Base-by-base conservation (phyloP, 1,284 basidiomycete species). In the Flammula alnicola region DNA sequence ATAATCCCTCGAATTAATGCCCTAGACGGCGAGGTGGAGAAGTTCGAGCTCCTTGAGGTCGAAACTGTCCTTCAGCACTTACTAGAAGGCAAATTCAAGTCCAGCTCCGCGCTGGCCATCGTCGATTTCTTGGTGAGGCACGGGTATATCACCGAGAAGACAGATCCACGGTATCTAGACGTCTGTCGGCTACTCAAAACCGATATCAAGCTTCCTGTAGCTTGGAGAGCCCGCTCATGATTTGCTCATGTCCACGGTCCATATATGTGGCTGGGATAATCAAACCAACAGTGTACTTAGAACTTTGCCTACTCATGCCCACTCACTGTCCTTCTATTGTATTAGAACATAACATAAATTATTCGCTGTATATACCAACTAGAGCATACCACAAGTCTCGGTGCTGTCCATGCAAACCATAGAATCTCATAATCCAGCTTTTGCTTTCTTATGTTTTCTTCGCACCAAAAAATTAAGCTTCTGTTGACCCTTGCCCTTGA, bases 91-190 rank as follows among this genome's bases (percentile, higher is more conserved):
- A 61, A 68, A 45, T 82, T 81, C 69, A 82, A 82, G 57, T 72
- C 78, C 6, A 81, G 79, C 55, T 81, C 78, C 50, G 80, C 77
- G 5, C 62, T 81, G 52, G 76, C 77, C 4, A 64, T 81, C 38
- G 65, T 81, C 19, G 77, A 81, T 54, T 82, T 82, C 58, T 64
- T 80, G 52, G 63, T 80, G 36, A 68, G 78, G 41, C 77, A 78
- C 47, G 77, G 78, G 2, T 63, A 75, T 35, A 63, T 80, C 26
- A 78, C 77, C 1, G 68, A 72, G 16, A 73, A 75, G 56, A 66
- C 73, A 22, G 79, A 82, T 57, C 64, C 71, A 5, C 60, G 54
- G 20, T 76, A 69, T 50, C 60, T 64, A 1, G 69, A 71, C 19
- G 54, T 75, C n/a, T 73, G 68, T 52, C 50, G 59, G 14, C 51